Evolutionary conservation across 2,329 filamentous ascomycete species (phyloP).

Genomic region (Cordyceps farinosa): DNA sequence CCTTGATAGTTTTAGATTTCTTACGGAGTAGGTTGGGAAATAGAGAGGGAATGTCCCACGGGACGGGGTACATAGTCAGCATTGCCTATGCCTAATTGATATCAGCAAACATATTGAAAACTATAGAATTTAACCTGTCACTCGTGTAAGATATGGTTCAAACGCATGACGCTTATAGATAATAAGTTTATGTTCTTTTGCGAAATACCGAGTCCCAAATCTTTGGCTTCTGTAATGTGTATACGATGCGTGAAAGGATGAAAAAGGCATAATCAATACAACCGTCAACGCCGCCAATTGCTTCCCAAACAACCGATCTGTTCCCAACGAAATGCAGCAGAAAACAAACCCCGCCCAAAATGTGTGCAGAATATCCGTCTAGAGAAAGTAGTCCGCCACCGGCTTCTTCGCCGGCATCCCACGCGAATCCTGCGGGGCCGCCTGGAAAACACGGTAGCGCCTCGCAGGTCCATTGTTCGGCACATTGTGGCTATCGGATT

Average conservation of each 20-base stretch:
- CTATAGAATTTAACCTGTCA: no score
- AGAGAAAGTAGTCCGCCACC: slow-evolving; percentile 93
- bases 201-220: neutral
- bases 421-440: slow-evolving; percentile 89
- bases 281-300: slow-evolving; percentile 7
- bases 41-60: neutral
- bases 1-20: neutral
- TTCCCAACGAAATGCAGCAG: neutral
- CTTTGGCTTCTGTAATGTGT: slow-evolving; percentile 6
- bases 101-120: no score
- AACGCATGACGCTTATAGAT: neutral
- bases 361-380: slow-evolving; percentile 19
- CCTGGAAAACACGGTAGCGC: slow-evolving; percentile 92
- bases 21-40: neutral
- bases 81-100: neutral
- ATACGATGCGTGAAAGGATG: neutral
- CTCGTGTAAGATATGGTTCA: neutral
- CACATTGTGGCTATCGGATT: slow-evolving; percentile 36
- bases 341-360: neutral
- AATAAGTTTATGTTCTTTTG: neutral
- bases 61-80: neutral
- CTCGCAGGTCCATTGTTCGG: slow-evolving; percentile 69
- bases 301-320: neutral
- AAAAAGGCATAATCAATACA: neutral
- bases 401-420: slow-evolving; percentile 99